A percentile compares a stretch with the other conserved stretches of the same genome.
phyloP scores from a whole-genome alignment of 2,329 filamentous ascomycete genomes.

The Ceratocystiopsis sp. region DNA sequence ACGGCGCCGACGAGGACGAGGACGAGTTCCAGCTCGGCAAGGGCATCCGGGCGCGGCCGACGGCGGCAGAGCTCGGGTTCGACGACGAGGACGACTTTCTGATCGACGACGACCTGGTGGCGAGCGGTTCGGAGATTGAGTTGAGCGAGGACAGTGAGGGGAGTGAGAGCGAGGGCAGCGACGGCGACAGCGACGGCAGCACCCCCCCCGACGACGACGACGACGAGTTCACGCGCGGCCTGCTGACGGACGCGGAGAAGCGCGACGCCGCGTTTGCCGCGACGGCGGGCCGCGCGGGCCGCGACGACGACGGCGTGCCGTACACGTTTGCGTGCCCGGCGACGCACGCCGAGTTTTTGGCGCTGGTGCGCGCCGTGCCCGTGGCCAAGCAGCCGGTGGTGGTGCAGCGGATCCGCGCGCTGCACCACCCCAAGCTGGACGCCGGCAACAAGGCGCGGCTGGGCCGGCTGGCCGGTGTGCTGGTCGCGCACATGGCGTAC shows the following conservation, averaged over 20 bases:
- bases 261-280: constrained; percentile 34
- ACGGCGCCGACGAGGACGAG: constrained; percentile 24
- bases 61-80: constrained; percentile 49
- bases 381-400: constrained; percentile 54
- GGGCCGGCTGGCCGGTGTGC: constrained; percentile 43
- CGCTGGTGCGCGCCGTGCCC: constrained; percentile 43
- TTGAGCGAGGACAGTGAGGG: constrained; percentile 35
- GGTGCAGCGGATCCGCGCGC: constrained; percentile 73
- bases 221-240: constrained; percentile 55
- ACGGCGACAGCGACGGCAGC: constrained; percentile 21
- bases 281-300: constrained; percentile 8
- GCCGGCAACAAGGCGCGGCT: constrained; percentile 75
- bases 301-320: constrained; percentile 44
- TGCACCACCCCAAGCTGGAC: constrained; percentile 81
- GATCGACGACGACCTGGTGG: constrained; percentile 76
- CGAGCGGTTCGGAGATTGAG: constrained; percentile 58
- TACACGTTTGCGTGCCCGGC: constrained; percentile 79
- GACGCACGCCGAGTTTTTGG: constrained; percentile 56
- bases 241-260: constrained; percentile 42
- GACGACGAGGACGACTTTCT: constrained; percentile 92
- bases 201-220: constrained; percentile 26
- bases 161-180: constrained; percentile 24
- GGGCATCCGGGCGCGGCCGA: constrained; percentile 39
- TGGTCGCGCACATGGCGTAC: constrained; percentile 45
- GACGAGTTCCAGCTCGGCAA: constrained; percentile 43